Evolutionary conservation across 805 yeast genomes (phyloP).

Genomic region (Sugiyamaella mastotermitis): DNA sequence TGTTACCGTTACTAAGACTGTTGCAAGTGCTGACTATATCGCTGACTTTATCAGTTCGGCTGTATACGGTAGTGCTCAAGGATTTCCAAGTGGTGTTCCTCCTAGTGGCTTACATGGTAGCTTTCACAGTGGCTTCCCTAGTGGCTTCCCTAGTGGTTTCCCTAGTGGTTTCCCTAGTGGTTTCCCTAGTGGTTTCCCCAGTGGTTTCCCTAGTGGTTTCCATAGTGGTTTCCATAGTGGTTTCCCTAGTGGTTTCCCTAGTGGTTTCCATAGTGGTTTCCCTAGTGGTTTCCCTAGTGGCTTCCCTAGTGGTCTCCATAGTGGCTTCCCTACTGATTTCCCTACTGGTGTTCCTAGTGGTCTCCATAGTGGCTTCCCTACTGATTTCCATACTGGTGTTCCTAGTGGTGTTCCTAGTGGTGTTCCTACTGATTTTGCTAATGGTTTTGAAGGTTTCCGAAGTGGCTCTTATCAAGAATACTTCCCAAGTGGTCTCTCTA

Average conservation of each 20-base stretch:
- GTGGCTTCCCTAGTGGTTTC: not conserved
- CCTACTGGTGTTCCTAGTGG: conserved; percentile 2
- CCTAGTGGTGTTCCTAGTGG: conserved; percentile 3
- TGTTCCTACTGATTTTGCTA: conserved; percentile 1
- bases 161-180: conserved; percentile 2
- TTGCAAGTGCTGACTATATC: too few species aligned
- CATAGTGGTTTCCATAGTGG: not conserved
- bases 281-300: conserved; percentile 1
- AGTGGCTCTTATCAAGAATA: not conserved
- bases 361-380: not conserved
- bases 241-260: not conserved
- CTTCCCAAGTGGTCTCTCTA: not conserved
- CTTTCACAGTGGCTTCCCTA: not conserved
- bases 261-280: conserved; percentile 1
- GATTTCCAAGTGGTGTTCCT: too few species aligned
- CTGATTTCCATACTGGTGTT: not conserved
- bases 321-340: conserved; percentile 1
- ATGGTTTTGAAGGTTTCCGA: not conserved
- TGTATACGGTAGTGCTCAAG: too few species aligned
- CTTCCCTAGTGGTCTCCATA: not conserved
- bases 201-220: not conserved
- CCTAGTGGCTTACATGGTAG: too few species aligned
- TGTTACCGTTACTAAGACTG: too few species aligned
- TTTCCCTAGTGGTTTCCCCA: not conserved
- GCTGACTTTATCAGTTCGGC: too few species aligned